phyloP scores from a whole-genome alignment of 768 basidiomycete species.

The Fibroporia radiculosa region DNA sequence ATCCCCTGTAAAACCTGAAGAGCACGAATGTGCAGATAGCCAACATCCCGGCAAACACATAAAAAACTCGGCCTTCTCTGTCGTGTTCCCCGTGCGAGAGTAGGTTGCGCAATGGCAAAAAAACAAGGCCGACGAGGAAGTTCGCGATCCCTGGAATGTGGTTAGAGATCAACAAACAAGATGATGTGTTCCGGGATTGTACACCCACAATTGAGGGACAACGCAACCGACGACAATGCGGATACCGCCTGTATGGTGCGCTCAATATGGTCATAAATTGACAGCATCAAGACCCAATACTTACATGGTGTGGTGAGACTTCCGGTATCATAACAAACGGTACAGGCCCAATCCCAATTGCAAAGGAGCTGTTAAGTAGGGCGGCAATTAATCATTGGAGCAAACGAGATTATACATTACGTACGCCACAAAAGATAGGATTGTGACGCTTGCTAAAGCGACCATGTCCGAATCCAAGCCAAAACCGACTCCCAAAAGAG shows the following conservation, averaged over 20 bases:
- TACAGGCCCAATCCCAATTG: constrained; percentile 83
- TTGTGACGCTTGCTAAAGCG: constrained; percentile 61
- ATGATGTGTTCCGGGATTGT: not conserved
- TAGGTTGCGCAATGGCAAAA: constrained; percentile 75
- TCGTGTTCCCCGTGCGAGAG: constrained; percentile 50
- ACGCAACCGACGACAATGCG: constrained; percentile 64
- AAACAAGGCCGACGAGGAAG: constrained; percentile 76
- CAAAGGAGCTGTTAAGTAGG: constrained; percentile 62
- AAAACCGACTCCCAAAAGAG: constrained; percentile 59
- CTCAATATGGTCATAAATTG: constrained; percentile 1
- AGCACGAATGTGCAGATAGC: constrained; percentile 22
- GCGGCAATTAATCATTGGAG: not conserved
- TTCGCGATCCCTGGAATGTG: constrained; percentile 64
- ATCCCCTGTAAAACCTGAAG: constrained; percentile 23
- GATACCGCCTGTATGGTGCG: constrained; percentile 55
- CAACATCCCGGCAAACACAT: constrained; percentile 65
- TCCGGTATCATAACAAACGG: constrained; percentile 93
- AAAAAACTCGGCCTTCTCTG: constrained; percentile 87
- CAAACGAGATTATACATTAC: constrained; percentile 17
- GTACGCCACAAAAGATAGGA: constrained; percentile 76
- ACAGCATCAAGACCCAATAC: constrained; percentile 22
- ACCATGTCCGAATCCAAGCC: constrained; percentile 58
- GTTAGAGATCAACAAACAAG: constrained; percentile 2
- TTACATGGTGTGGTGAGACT: constrained; percentile 70
- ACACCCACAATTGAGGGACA: constrained; percentile 62